Evolutionary conservation across 208 protist species (phyloP).

Genomic region (Leishmania mexicana): DNA sequence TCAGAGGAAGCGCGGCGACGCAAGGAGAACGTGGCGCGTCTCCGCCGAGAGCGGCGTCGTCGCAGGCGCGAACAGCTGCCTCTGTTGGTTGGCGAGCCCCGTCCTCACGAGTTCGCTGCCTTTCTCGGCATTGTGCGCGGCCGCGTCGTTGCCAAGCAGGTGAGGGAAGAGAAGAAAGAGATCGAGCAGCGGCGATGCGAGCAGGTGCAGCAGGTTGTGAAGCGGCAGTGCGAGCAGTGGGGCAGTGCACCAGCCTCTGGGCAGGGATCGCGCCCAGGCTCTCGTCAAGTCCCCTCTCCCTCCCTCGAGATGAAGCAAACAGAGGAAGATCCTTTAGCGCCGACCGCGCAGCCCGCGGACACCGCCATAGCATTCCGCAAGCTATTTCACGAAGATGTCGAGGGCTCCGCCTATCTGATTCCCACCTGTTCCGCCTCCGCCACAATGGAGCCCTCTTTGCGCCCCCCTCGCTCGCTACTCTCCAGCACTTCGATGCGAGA

Average conservation of each 20-base stretch:
- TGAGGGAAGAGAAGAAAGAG: constrained; percentile 16
- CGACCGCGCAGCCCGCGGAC: neutral
- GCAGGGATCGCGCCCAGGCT: neutral
- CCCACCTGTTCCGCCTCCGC: constrained; percentile 1
- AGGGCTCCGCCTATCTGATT: constrained; percentile 38
- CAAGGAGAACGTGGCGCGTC: constrained; percentile 11
- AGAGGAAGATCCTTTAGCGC: neutral
- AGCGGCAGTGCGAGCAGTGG: constrained; percentile 26
- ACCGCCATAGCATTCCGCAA: neutral
- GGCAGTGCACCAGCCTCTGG: constrained; percentile 6
- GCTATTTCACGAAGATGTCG: constrained; percentile 36
- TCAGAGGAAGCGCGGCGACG: neutral
- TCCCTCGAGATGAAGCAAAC: constrained; percentile 10
- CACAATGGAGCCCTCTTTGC: neutral
- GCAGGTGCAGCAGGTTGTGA: constrained; percentile 9
- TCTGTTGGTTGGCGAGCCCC: constrained; percentile 59
- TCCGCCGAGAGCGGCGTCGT: constrained; percentile 26
- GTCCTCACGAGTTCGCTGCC: constrained; percentile 32
- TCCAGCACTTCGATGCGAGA: neutral
- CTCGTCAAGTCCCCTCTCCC: constrained; percentile 2
- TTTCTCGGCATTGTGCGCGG: constrained; percentile 35
- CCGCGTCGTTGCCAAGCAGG: constrained; percentile 21
- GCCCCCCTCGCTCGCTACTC: constrained; percentile 2
- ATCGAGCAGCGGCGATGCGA: constrained; percentile 5
- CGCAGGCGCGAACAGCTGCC: constrained; percentile 32